Evolutionary conservation across 2,329 filamentous ascomycete genomes (phyloP), one percentile per base, ranked within the genome.

Genomic region (Capronia coronata): DNA sequence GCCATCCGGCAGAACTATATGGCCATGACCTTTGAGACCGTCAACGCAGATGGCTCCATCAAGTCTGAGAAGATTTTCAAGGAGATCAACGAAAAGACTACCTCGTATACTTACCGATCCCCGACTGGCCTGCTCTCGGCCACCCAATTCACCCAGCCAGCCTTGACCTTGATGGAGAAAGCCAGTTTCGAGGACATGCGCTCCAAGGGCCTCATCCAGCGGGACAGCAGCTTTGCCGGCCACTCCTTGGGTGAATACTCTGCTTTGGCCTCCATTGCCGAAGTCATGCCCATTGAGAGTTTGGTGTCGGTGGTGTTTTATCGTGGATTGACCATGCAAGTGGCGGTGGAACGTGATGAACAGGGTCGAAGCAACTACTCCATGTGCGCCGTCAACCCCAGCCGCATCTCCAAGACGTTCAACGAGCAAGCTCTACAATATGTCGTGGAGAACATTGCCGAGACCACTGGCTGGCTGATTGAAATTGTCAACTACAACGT

Each of bases 61-160:
- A 97, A 96, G 72, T 96, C 93, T 0, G 93, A 98, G 77, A 94
- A 91, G 73, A 98, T 98, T 66, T 98, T 98, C 80, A 97, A 98
- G 76, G 90, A 94, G 64, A 90, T 98, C 62, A 80, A 85, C 63
- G 93, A 97, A 72, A 84, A 78, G 65, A 97, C 91, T 1, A 87
- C 86, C 4, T 97, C 87, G 0, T 98, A 98, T 77, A 98, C 93
- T 1, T 98, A 97, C 77, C 82, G 86, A 52, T 98, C 93, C 10
- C 93, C 93, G 1, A 94, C 87, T 2, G 93, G 93, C 63, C 79
- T 98, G 46, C 79, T 98, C 32, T 98, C 93, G 30, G 93, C 94
- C 2, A 98, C 93, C 3, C 93, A 98, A 67, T 98, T 98, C 75
- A 98, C 93, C 0, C 93, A 98, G 71, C 93, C 93, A 27, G 93